Conservation (phyloP, 2,329 filamentous ascomycete species). For the Colletotrichum cordylinicola region DNA sequence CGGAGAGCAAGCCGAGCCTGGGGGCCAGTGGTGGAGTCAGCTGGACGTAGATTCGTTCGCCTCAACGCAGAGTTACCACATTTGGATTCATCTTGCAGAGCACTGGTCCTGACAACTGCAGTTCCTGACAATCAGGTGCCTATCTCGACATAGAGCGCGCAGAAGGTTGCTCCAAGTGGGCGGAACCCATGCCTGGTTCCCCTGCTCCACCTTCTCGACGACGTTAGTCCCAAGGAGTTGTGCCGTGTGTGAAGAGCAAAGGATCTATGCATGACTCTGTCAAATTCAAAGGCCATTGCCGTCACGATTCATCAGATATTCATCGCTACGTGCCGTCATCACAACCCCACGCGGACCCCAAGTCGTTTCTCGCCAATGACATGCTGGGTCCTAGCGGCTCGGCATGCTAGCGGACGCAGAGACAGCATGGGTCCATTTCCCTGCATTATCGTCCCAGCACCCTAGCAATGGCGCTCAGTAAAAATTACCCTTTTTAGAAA, state of each 20-base stretch:
- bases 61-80: background rate
- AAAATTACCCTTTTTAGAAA: conserved; percentile 18
- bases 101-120: background rate
- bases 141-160: background rate
- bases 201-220: background rate
- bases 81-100: background rate
- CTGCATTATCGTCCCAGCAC: conserved; percentile 2
- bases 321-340: background rate
- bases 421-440: background rate
- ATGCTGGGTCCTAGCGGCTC: conserved; percentile 1
- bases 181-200: background rate
- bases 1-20: background rate
- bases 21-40: background rate
- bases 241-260: background rate
- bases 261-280: background rate
- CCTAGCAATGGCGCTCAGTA: background rate
- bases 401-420: background rate
- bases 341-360: background rate
- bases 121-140: background rate
- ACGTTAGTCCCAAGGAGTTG: background rate
- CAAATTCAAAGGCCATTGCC: background rate
- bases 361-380: background rate
- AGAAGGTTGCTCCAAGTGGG: background rate
- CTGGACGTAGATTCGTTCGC: background rate
- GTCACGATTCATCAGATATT: background rate